Conservation (phyloP, 192 early-diverging fungal genomes). For the Dimargaris cristalligena region DNA sequence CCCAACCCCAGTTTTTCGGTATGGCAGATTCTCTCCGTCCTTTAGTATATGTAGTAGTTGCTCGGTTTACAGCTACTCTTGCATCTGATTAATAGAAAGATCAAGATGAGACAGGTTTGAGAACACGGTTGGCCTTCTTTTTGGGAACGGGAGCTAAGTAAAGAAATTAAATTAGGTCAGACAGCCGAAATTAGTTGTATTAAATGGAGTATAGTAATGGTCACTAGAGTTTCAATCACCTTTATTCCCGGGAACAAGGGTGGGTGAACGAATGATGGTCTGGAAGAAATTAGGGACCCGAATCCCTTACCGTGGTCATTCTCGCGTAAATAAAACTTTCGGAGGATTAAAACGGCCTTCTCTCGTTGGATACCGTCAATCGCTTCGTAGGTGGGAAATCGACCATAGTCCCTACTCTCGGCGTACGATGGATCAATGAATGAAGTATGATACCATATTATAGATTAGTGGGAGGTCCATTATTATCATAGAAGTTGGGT, state of each 20-base stretch:
- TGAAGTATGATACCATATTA: conserved; percentile 3
- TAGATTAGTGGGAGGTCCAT: conserved; percentile 10
- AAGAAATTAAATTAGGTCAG: conserved; percentile 3
- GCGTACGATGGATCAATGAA: too few relatives aligned
- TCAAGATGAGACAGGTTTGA: conserved; percentile 73
- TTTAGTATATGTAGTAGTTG: too few relatives aligned
- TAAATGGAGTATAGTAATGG: background rate
- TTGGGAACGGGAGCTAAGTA: conserved; percentile 64
- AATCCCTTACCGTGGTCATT: conserved; percentile 64
- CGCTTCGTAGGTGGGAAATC: conserved; percentile 33
- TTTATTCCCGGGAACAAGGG: background rate
- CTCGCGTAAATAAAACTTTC: conserved; percentile 86
- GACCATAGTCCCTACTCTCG: conserved; percentile 8
- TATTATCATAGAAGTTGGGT: conserved; percentile 11
- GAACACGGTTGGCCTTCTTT: conserved; percentile 64
- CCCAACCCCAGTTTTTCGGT: too few relatives aligned
- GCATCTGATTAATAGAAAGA: too few relatives aligned
- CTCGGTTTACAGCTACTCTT: too few relatives aligned
- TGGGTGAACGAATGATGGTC: background rate
- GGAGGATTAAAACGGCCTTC: conserved; percentile 71
- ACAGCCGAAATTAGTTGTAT: background rate
- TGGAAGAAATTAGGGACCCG: background rate
- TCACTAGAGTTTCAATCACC: too few relatives aligned
- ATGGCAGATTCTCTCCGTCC: too few relatives aligned
- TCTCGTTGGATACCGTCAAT: conserved; percentile 54